phyloP scores from a whole-genome alignment of 2,329 filamentous ascomycete genomes.

The Epichloe aotearoae region DNA sequence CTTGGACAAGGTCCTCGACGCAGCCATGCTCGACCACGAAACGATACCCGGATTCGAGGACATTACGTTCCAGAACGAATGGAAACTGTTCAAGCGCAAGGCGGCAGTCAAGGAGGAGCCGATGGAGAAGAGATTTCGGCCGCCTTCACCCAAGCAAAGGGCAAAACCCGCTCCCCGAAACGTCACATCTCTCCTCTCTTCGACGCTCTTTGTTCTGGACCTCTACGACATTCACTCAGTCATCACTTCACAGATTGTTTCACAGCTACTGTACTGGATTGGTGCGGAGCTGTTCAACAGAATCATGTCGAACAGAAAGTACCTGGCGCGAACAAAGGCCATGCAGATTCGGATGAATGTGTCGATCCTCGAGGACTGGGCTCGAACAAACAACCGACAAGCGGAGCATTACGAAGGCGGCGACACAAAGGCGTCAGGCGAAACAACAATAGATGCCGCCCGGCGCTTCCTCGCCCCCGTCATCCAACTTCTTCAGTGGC shows the following conservation, averaged over 20 bases:
- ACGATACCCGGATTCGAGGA: conserved; percentile 96
- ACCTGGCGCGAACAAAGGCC: conserved; percentile 88
- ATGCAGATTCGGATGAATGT: conserved; percentile 99
- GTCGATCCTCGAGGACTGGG: conserved; percentile 91
- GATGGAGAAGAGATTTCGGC: conserved; percentile 77
- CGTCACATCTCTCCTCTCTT: conserved; percentile 88
- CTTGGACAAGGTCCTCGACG: conserved; percentile 89
- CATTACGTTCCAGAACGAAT: conserved; percentile 94
- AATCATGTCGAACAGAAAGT: conserved; percentile 92
- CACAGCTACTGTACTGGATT: conserved; percentile 92
- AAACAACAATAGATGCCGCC: conserved; percentile 74
- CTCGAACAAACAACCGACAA: conserved; percentile 79
- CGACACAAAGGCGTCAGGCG: conserved; percentile 71
- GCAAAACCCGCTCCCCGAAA: conserved; percentile 89
- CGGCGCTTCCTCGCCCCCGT: conserved; percentile 77
- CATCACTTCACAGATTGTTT: conserved; percentile 81
- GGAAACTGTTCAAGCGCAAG: conserved; percentile 93
- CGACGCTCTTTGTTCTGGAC: conserved; percentile 91
- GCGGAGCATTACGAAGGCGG: conserved; percentile 94
- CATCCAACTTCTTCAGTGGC: conserved; percentile 90
- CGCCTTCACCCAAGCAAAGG: conserved; percentile 83
- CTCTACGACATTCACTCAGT: conserved; percentile 99
- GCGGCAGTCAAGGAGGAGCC: conserved; percentile 83
- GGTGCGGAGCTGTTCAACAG: conserved; percentile 94
- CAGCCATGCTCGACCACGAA: conserved; percentile 92